phyloP scores from a whole-genome alignment of 352 stramenopile species.

The Blastocystis sp. region DNA sequence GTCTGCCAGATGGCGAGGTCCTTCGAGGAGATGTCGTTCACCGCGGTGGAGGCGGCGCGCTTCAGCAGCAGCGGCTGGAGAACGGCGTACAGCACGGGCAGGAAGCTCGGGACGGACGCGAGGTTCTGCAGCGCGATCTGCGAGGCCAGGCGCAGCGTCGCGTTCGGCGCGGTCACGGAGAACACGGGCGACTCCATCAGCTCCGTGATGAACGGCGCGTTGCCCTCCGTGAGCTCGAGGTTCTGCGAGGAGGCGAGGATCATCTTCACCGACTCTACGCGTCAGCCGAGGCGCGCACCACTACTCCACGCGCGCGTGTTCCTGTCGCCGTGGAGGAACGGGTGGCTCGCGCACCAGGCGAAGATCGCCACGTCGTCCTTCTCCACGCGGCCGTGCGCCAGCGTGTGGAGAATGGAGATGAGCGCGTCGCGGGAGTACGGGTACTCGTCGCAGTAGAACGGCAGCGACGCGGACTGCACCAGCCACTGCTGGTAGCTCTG shows the following conservation, averaged over 20 bases:
- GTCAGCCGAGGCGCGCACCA: background rate
- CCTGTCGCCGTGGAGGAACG: slow-evolving; percentile 21
- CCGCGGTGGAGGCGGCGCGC: background rate
- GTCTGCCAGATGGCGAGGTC: slow-evolving; percentile 63
- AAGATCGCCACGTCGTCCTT: slow-evolving; percentile 20
- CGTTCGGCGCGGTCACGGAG: background rate
- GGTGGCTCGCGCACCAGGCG: slow-evolving; percentile 45
- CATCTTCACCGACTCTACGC: background rate
- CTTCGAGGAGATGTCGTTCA: background rate
- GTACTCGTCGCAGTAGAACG: slow-evolving; percentile 65
- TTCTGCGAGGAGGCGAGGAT: background rate
- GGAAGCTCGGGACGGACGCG: background rate
- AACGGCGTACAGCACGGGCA: background rate
- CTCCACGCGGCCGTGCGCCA: slow-evolving; percentile 21
- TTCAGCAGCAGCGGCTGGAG: background rate
- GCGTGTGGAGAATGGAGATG: slow-evolving; percentile 4
- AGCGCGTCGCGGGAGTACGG: slow-evolving; percentile 21
- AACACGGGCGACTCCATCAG: slow-evolving; percentile 7
- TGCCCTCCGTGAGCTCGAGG: slow-evolving; percentile 5
- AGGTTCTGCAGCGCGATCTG: slow-evolving; percentile 29
- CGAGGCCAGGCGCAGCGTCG: background rate
- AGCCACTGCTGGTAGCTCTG: slow-evolving; percentile 28
- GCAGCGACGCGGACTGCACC: background rate
- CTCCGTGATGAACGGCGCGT: background rate
- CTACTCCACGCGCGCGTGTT: slow-evolving; percentile 34